Evolutionary conservation across 345 rosid species (phyloP), one percentile per base, ranked within the genome.

Genomic region (Dovyalis caffra): DNA sequence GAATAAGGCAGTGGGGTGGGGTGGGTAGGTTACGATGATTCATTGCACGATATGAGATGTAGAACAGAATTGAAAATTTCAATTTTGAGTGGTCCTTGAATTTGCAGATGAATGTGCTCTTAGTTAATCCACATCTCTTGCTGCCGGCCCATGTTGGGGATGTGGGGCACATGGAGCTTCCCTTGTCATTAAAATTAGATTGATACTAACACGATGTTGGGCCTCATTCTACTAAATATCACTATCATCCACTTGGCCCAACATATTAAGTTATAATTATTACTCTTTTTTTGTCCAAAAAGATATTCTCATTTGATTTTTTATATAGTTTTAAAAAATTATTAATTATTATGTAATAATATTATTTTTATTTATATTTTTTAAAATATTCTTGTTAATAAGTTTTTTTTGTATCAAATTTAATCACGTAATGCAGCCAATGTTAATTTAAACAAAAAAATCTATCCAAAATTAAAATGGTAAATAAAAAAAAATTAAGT

Each of bases 141-240:
- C 37, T 47, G 53, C 70, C 69, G 56, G 78, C 76, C 72, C 66
- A 61, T 60, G 69, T 77, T 51, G 7, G 8, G 51, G 65, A 29
- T 1, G 70, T 66, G 70, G 79, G 74, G 34, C 76, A 69, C 33
- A 1, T 10, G 2, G 2, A 31, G 21, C 74, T 64, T 73, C 53
- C 29, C 16, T 57, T 35, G 14, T 64, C 75, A 25, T 33, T 71
- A 21, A 71, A 49, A 51, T 73, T 6, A 2, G 6, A 29, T 18
- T 26, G 43, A 11, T 7, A 11, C 60, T 32, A 69, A 40, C 7
- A 14, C 23, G 5, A 43, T 72, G 35, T 40, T 32, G 75, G 64
- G 64, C 73, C 58, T 53, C 58, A 0, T 15, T 53, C 14, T n/a
- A 33, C 29, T 68, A 1, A 3, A 32, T 49, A 1, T 47, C 38